Base-by-base conservation (phyloP, 2,329 filamentous ascomycete species). In the Pseudogymnoascus sp. region DNA sequence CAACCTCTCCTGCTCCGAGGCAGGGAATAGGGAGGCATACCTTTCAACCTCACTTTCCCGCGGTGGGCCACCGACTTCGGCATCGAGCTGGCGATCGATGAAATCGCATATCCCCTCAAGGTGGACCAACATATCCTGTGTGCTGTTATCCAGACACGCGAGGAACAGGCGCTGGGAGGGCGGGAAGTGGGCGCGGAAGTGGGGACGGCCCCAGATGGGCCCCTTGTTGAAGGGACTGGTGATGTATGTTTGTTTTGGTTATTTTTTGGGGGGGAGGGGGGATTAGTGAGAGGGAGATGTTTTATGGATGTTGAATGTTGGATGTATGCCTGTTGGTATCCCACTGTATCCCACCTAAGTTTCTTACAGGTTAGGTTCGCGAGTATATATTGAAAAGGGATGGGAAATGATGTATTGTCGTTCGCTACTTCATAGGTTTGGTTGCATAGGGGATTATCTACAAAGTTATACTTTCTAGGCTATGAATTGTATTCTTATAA, bases 31-130 rank as follows among this genome's bases (percentile, higher is more conserved):
- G 3, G n/a, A 16, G n/a, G 37, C 37, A 8, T 40, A 40, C 37
- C 37, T n/a, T n/a, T 19, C 37, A 19, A 7, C 7, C n/a, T 40
- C 37, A 3, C 37, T 19, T 40, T 40, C 37, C 37, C n/a, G 37
- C 37, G n/a, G n/a, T 16, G 37, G 37, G 13, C 61, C 26, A 10
- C 13, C 16, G 3, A 14, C 8, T 14, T 26, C 37, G 7, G 33
- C 61, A 13, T 56, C 35, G 21, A 24, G 24, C 7, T 47, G 14
- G 37, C 8, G n/a, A 31, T 70, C 65, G 56, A 70, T 70, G 59
- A 70, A 70, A 38, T 70, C 61, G 62, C 68, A 70, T 4, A 69
- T 67, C 1, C 44, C 40, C 0, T 21, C 26, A 1, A 69, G 38
- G 0, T 62, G 37, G 5, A 10, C 47, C 1, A 68, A 44, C 10